Conservation (phyloP, 23 red algal species). For the Gracilaria gracilis region DNA sequence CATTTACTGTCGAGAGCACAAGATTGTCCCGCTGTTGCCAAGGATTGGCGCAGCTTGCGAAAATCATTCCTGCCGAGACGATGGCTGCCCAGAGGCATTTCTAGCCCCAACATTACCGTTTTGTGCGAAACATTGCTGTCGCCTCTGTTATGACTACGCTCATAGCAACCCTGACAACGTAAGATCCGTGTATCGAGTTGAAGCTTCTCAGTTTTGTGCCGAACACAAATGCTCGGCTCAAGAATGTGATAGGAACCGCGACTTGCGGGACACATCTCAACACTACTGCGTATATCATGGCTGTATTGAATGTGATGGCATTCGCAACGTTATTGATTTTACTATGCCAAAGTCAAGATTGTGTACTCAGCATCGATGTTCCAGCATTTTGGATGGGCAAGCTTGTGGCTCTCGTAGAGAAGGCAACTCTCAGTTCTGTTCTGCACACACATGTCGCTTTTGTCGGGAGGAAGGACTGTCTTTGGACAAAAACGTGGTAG, state of each 20-base stretch:
- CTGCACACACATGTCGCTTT: conserved; percentile 19
- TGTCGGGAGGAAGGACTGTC: conserved; percentile 21
- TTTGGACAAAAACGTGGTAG: conserved; percentile 9
- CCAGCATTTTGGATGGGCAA: conserved; percentile 8
- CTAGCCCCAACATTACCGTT: conserved; percentile 9
- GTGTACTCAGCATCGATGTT: conserved; percentile 13
- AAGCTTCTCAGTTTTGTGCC: conserved; percentile 7
- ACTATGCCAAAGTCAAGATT: neutral
- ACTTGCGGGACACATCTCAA: neutral
- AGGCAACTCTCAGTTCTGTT: conserved; percentile 1
- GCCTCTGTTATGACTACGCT: conserved; percentile 10
- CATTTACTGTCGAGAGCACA: neutral
- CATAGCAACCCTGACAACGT: neutral
- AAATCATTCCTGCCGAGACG: conserved; percentile 19
- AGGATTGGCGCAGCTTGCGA: conserved; percentile 34
- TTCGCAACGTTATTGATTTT: conserved; percentile 22
- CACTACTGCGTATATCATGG: conserved; percentile 16
- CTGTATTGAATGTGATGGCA: conserved; percentile 16
- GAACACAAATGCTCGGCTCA: conserved; percentile 39
- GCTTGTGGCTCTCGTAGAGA: conserved; percentile 13
- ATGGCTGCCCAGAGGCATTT: neutral
- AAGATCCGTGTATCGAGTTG: conserved; percentile 22
- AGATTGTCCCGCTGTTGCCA: conserved; percentile 14
- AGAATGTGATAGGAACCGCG: neutral
- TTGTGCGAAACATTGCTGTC: conserved; percentile 19